Conservation (phyloP, 495 filamentous ascomycete genomes). For the Viridothelium virens region DNA sequence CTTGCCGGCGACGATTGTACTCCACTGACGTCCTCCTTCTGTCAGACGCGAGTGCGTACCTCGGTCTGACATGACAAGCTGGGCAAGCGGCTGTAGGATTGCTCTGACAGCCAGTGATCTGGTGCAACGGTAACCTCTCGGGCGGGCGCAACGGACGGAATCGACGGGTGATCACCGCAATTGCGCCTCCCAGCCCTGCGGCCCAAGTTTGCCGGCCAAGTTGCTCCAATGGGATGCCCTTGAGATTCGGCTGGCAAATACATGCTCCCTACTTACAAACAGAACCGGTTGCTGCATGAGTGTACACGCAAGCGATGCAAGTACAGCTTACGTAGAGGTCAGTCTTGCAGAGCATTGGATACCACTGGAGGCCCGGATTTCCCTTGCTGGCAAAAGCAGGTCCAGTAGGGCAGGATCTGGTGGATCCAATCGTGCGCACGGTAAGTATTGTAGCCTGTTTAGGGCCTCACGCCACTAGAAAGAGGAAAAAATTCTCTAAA, state of each 20-base stretch:
- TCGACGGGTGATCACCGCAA: neutral
- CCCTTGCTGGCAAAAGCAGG: neutral
- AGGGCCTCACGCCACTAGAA: neutral
- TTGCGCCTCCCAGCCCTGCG: slow-evolving; percentile 5
- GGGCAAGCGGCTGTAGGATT: slow-evolving; percentile 1
- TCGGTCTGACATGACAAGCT: slow-evolving; percentile 8
- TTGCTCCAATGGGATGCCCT: neutral
- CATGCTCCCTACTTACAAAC: neutral
- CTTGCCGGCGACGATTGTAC: neutral
- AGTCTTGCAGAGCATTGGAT: neutral
- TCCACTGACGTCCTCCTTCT: neutral
- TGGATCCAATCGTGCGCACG: neutral
- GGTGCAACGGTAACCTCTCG: slow-evolving; percentile 7
- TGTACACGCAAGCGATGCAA: slow-evolving; percentile 7
- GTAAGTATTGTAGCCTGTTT: neutral
- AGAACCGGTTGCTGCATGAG: neutral
- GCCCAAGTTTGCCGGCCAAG: neutral
- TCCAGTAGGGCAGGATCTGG: neutral
- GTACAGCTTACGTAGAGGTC: slow-evolving; percentile 4
- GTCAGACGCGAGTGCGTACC: neutral
- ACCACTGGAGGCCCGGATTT: neutral
- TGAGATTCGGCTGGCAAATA: neutral
- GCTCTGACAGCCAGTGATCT: slow-evolving; percentile 11
- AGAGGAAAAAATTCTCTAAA: neutral
- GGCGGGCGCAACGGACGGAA: slow-evolving; percentile 8